These are phyloP conservation scores for Akanthomyces muscarius DNA, from an alignment of 2,329 filamentous ascomycete species.

Conservation along the genomic window DNA sequence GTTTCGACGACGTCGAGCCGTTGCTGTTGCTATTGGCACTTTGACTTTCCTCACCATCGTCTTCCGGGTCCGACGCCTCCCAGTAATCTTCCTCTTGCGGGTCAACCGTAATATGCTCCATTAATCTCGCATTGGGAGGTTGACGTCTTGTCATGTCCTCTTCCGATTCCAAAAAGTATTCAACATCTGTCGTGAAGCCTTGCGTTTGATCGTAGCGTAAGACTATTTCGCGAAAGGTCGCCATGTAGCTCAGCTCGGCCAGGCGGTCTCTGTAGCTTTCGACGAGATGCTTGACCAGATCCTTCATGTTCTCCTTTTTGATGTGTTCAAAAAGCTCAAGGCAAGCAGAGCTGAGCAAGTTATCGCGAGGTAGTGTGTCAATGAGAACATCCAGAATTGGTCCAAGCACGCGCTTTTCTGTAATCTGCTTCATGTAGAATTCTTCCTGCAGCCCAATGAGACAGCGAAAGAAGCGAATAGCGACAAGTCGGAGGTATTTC, in stretches of 20 bases:
- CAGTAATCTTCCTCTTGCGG: conserved; percentile 90
- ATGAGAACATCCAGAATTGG: conserved; percentile 81
- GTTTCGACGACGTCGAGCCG: conserved; percentile 62
- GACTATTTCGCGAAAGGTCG: conserved; percentile 76
- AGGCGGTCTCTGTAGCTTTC: conserved; percentile 78
- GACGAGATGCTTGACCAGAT: conserved; percentile 77
- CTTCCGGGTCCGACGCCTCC: conserved; percentile 82
- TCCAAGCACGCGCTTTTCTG: conserved; percentile 74
- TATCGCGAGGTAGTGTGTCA: conserved; percentile 85
- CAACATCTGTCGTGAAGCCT: conserved; percentile 61
- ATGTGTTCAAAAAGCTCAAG: conserved; percentile 92
- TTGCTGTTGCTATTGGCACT: conserved; percentile 56
- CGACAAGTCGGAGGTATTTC: conserved; percentile 88
- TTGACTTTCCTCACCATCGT: conserved; percentile 54
- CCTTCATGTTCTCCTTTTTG: conserved; percentile 74
- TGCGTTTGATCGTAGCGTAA: conserved; percentile 74
- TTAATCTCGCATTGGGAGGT: conserved; percentile 50
- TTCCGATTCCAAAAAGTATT: conserved; percentile 68
- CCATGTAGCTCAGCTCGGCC: conserved; percentile 71
- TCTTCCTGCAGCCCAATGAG: conserved; percentile 83
- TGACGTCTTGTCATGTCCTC: conserved; percentile 49
- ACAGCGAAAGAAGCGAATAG: conserved; percentile 89
- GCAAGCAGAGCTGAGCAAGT: conserved; percentile 88
- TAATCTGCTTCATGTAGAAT: conserved; percentile 83
- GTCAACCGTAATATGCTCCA: conserved; percentile 72